Conservation (phyloP, 139 green algal species). For the Astrephomene gubernaculifera region DNA sequence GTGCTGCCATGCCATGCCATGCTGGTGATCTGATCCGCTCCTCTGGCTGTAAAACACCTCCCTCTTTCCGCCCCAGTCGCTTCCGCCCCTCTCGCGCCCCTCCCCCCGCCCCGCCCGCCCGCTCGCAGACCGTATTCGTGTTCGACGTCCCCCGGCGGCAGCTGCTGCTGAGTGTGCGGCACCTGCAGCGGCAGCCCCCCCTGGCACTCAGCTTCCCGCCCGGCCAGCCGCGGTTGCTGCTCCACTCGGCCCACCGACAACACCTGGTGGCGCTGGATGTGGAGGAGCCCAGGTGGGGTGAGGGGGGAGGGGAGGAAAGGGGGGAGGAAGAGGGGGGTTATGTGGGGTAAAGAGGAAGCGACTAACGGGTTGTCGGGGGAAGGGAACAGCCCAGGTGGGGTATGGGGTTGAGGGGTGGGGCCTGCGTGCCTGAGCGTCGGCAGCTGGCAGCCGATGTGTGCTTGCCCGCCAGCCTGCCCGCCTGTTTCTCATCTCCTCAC, state of each 20-base stretch:
- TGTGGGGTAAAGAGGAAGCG: no score
- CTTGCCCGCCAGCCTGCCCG: no score
- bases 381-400: no score
- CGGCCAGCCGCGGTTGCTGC: neutral
- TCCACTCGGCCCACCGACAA: conserved; percentile 2
- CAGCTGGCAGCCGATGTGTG: no score
- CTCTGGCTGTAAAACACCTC: no score
- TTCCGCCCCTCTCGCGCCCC: neutral
- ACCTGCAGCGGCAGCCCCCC: conserved; percentile 19
- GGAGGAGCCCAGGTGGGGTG: neutral
- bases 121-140: neutral
- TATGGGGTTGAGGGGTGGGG: no score
- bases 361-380: no score
- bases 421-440: no score
- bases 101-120: neutral
- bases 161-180: neutral
- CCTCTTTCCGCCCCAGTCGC: neutral
- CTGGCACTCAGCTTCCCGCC: conserved; percentile 1
- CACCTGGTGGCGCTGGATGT: conserved; percentile 8
- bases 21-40: no score
- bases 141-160: conserved; percentile 9
- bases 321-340: no score
- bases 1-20: no score
- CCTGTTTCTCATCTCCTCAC: no score
- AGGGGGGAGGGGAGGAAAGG: neutral